Evolutionary conservation across 2,329 filamentous ascomycete genomes (phyloP).

Genomic region (Ophiocordyceps camponoti-floridani): DNA sequence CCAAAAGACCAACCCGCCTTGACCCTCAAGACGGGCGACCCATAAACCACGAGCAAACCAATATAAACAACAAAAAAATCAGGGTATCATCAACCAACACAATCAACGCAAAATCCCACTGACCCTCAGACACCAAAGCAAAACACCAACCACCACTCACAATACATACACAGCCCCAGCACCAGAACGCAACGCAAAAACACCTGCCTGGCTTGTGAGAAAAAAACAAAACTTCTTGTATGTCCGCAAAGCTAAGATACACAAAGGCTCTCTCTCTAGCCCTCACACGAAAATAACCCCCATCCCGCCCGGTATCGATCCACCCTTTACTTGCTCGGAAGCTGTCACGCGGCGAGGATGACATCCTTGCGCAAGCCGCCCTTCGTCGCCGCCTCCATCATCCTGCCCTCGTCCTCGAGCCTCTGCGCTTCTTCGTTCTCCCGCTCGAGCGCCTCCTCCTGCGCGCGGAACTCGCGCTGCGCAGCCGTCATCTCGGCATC

Average conservation of each 20-base stretch:
- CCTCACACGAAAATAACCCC: too few species aligned
- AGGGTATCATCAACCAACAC: too few species aligned
- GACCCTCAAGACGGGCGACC: too few species aligned
- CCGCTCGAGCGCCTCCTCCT: constrained; percentile 29
- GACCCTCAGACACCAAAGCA: too few species aligned
- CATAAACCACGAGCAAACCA: too few species aligned
- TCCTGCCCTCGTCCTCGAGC: constrained; percentile 27
- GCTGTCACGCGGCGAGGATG: constrained; percentile 4
- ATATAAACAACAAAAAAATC: too few species aligned
- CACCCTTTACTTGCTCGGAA: background rate
- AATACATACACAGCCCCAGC: too few species aligned
- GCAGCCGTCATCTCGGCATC: constrained; percentile 21
- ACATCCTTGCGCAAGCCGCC: constrained; percentile 7
- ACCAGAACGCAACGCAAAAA: background rate
- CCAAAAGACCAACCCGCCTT: too few species aligned
- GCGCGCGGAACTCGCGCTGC: constrained; percentile 25
- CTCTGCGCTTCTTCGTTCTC: constrained; percentile 38
- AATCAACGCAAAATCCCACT: too few species aligned
- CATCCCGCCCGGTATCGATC: background rate
- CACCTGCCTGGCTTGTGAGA: background rate
- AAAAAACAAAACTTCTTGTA: background rate
- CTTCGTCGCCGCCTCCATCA: constrained; percentile 6
- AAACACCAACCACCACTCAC: too few species aligned
- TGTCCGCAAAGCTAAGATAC: background rate
- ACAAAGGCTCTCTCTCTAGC: too few species aligned